These are phyloP conservation scores for Eucalyptus decipiens DNA, from an alignment of 345 rosid species.

Conservation along the genomic window DNA sequence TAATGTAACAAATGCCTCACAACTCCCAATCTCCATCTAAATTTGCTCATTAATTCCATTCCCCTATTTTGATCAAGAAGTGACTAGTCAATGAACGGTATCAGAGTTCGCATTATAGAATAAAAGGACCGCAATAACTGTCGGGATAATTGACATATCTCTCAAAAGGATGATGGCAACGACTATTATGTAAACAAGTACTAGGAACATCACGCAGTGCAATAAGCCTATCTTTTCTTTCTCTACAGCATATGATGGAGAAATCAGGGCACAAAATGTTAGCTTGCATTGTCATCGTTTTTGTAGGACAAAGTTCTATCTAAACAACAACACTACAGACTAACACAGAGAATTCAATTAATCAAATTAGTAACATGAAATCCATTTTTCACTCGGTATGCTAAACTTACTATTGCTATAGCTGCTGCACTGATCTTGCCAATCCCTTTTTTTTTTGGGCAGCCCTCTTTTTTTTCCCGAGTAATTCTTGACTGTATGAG, in stretches of 20 bases:
- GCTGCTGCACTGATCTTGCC: not conserved
- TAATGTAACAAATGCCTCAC: not conserved
- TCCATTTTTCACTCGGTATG: not conserved
- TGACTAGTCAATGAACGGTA: not conserved
- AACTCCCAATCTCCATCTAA: not conserved
- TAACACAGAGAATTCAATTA: not conserved
- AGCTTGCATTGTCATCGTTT: not conserved
- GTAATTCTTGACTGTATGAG: not conserved
- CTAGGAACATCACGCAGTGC: not conserved
- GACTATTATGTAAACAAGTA: not conserved
- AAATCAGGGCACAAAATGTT: not conserved
- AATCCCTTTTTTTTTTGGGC: not conserved
- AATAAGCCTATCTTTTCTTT: not conserved
- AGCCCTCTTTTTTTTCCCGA: not conserved
- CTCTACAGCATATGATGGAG: not conserved
- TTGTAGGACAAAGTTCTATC: not conserved
- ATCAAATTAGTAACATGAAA: not conserved
- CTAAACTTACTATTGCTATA: not conserved
- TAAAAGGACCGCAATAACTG: not conserved
- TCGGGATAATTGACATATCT: not conserved
- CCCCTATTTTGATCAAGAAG: not conserved
- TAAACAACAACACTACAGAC: not conserved
- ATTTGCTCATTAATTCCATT: not conserved
- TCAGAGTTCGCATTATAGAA: not conserved
- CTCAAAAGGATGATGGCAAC: not conserved